Conservation (phyloP, 2,329 filamentous ascomycete genomes). For the Escovopsis sp. region DNA sequence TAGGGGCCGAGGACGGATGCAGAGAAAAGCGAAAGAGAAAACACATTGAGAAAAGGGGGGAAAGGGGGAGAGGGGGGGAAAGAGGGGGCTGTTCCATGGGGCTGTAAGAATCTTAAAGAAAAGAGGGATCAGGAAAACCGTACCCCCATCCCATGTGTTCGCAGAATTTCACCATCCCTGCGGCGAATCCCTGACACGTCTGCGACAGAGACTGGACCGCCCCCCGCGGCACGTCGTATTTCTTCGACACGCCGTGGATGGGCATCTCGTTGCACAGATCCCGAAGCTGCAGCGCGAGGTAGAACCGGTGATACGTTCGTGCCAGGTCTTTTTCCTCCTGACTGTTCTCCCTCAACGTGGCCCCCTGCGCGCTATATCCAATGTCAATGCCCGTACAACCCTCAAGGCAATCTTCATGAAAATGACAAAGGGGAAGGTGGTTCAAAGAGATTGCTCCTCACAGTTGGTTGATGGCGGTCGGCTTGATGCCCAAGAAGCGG, state of each 20-base stretch:
- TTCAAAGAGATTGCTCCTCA: constrained; percentile 22
- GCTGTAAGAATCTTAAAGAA: too few species aligned
- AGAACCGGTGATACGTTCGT: constrained; percentile 56
- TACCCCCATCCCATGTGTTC: constrained; percentile 60
- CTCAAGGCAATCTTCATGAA: too few species aligned
- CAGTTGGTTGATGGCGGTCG: constrained; percentile 51
- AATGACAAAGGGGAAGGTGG: too few species aligned
- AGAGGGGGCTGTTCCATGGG: too few species aligned
- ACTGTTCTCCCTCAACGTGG: constrained; percentile 45
- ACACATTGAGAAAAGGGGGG: too few species aligned
- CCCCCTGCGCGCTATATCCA: constrained; percentile 45
- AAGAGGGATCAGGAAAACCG: constrained; percentile 4
- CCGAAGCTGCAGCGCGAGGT: constrained; percentile 60
- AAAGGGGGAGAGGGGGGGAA: too few species aligned
- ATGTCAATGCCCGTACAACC: not conserved
- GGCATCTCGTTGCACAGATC: constrained; percentile 66
- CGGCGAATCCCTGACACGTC: constrained; percentile 63
- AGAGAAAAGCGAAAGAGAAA: too few species aligned
- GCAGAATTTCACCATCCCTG: constrained; percentile 67
- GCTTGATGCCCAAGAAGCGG: constrained; percentile 51
- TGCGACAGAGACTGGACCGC: constrained; percentile 58
- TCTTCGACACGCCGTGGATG: constrained; percentile 50
- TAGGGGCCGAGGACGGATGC: too few species aligned
- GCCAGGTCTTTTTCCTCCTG: constrained; percentile 43
- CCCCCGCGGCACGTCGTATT: constrained; percentile 56